Evolutionary conservation across 345 rosid species (phyloP).

Genomic region (Schrenkiella parvula): DNA sequence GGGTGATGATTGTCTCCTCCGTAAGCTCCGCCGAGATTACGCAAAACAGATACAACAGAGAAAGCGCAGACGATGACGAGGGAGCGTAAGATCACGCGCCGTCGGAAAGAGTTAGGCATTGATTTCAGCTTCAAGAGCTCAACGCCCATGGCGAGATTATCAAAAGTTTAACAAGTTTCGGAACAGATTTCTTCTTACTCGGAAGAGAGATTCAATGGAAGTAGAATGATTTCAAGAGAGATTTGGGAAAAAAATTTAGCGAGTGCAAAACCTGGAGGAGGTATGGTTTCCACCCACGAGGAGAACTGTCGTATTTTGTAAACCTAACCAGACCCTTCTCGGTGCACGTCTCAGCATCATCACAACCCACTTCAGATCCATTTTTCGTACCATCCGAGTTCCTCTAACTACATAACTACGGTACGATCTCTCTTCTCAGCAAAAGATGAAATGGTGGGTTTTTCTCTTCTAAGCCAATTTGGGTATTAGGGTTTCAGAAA

Average conservation of each 20-base stretch:
- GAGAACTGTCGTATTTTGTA: slow-evolving; percentile 70
- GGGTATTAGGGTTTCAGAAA: slow-evolving; percentile 10
- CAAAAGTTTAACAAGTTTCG: background rate
- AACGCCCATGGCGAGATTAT: slow-evolving; percentile 41
- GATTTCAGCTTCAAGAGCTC: slow-evolving; percentile 43
- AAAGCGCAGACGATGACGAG: slow-evolving; percentile 48
- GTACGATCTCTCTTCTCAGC: slow-evolving; percentile 9
- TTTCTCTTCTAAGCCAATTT: slow-evolving; percentile 29
- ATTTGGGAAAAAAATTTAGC: slow-evolving; percentile 35
- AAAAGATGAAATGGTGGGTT: slow-evolving; percentile 15
- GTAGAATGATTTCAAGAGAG: slow-evolving; percentile 9
- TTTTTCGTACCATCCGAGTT: slow-evolving; percentile 23
- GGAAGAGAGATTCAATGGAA: slow-evolving; percentile 4
- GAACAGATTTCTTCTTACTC: background rate
- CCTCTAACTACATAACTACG: slow-evolving; percentile 17
- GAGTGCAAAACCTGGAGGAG: slow-evolving; percentile 96
- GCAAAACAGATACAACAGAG: slow-evolving; percentile 55
- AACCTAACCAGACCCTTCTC: slow-evolving; percentile 63
- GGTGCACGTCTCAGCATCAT: slow-evolving; percentile 42
- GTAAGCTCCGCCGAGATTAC: slow-evolving; percentile 38
- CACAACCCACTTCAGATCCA: slow-evolving; percentile 43
- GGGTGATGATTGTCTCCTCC: slow-evolving; percentile 34
- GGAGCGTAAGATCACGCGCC: slow-evolving; percentile 62
- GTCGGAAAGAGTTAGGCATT: slow-evolving; percentile 45
- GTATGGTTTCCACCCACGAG: slow-evolving; percentile 99